phyloP scores from a whole-genome alignment of 441 rosid species.

The Corymbia calophylla region DNA sequence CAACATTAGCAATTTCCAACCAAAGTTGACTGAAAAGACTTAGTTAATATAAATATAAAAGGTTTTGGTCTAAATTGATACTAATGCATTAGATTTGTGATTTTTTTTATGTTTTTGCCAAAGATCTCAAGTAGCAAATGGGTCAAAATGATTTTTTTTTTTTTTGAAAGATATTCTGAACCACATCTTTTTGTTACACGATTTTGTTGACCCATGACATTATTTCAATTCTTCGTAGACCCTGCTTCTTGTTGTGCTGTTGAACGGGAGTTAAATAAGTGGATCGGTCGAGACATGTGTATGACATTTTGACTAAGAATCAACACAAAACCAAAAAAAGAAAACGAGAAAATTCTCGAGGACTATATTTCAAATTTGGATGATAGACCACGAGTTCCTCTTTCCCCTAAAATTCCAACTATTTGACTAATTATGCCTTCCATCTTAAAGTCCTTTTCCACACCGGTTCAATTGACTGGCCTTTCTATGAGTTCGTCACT shows the following conservation, averaged over 20 bases:
- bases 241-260: background rate
- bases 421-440: background rate
- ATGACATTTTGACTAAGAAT: background rate
- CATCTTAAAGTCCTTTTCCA: background rate
- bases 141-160: background rate
- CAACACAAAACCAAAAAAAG: background rate
- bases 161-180: background rate
- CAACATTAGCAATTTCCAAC: too few species aligned
- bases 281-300: background rate
- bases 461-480: background rate
- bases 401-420: background rate
- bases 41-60: too few species aligned
- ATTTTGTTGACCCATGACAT: background rate
- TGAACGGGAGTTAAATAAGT: background rate
- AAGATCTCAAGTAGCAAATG: background rate
- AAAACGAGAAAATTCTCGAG: background rate
- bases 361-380: background rate
- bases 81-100: too few species aligned
- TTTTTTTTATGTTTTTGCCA: too few species aligned
- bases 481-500: background rate
- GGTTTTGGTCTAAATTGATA: too few species aligned
- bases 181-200: background rate
- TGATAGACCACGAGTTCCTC: background rate
- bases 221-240: background rate
- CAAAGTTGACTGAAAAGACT: too few species aligned